Percentiles rank a stretch among this genome's conserved stretches.
phyloP scores from a whole-genome alignment of 164 flowering plant species.

The Kalanchoe fedtschenkoi region DNA sequence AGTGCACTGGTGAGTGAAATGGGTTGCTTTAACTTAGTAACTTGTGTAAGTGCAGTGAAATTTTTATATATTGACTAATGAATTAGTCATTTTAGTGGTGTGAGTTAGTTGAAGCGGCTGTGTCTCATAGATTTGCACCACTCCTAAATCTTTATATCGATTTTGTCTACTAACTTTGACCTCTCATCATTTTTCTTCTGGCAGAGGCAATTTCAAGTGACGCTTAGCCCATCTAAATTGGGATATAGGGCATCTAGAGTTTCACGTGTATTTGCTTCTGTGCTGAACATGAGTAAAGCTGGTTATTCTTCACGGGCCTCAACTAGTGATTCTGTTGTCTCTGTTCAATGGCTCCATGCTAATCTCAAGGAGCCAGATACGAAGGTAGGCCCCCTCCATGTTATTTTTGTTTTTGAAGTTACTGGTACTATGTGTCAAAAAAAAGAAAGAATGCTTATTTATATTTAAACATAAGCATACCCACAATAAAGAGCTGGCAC shows the following conservation, averaged over 20 bases:
- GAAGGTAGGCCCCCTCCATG: constrained; percentile 44
- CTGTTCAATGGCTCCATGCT: constrained; percentile 89
- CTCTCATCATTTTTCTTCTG: constrained; percentile 9
- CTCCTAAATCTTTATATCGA: too few species aligned
- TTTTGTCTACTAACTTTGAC: too few species aligned
- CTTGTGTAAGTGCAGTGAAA: too few species aligned
- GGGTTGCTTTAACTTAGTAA: too few species aligned
- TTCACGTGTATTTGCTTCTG: constrained; percentile 28
- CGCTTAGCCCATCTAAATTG: constrained; percentile 13
- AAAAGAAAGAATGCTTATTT: too few species aligned
- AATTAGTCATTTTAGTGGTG: too few species aligned
- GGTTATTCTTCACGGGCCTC: constrained; percentile 40
- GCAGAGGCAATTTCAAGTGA: constrained; percentile 43
- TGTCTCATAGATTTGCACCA: too few species aligned
- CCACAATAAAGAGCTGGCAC: not conserved
- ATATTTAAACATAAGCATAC: not conserved
- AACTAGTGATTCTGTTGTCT: constrained; percentile 77
- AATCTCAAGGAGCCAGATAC: constrained; percentile 68
- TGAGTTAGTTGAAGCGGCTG: too few species aligned
- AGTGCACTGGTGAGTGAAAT: too few species aligned
- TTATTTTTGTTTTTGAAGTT: not conserved
- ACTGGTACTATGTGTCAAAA: not conserved
- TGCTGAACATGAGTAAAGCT: constrained; percentile 25
- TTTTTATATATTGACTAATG: too few species aligned
- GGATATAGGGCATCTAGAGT: constrained; percentile 14